A percentile compares a stretch with the other conserved stretches of the same genome.
These are phyloP conservation scores for Wickerhamiella sergipiensis DNA, from an alignment of 805 yeast species.

Conservation along the genomic window DNA sequence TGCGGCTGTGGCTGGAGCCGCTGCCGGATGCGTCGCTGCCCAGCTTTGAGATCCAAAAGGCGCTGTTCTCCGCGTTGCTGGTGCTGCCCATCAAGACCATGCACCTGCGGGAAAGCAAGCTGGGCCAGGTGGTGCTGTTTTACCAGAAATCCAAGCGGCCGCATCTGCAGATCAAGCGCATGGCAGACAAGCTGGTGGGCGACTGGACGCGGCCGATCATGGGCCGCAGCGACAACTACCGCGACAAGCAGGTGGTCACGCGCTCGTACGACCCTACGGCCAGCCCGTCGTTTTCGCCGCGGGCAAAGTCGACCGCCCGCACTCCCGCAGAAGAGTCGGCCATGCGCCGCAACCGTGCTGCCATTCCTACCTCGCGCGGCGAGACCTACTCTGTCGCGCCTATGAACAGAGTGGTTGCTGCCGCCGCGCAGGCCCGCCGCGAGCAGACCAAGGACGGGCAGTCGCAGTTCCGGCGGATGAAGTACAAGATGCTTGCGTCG, in stretches of 20 bases:
- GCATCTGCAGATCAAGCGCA: conserved; percentile 71
- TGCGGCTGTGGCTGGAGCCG: conserved; percentile 95
- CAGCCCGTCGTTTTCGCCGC: conserved; percentile 13
- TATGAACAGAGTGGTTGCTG: conserved; percentile 39
- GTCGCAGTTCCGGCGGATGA: conserved; percentile 61
- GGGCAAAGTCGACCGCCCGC: conserved; percentile 26
- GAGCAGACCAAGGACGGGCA: conserved; percentile 36
- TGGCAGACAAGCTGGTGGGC: conserved; percentile 82
- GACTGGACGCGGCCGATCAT: conserved; percentile 98
- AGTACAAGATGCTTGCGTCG: conserved; percentile 38
- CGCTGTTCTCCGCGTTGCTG: conserved; percentile 57
- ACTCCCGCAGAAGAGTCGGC: conserved; percentile 81
- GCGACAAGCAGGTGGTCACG: conserved; percentile 65
- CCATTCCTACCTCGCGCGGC: conserved; percentile 84
- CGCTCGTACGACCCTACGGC: conserved; percentile 39
- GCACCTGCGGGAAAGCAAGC: conserved; percentile 85
- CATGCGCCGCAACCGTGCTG: conserved; percentile 84
- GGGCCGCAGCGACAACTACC: conserved; percentile 87
- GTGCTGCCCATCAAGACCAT: conserved; percentile 87
- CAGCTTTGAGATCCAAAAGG: conserved; percentile 91
- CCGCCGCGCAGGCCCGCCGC: conserved; percentile 15
- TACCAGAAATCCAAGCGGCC: conserved; percentile 85
- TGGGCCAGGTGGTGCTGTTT: conserved; percentile 86
- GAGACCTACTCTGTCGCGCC: conserved; percentile 89
- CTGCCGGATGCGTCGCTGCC: conserved; percentile 96